phyloP scores from a whole-genome alignment of 441 rosid genomes.

The Pelargonium australe region DNA sequence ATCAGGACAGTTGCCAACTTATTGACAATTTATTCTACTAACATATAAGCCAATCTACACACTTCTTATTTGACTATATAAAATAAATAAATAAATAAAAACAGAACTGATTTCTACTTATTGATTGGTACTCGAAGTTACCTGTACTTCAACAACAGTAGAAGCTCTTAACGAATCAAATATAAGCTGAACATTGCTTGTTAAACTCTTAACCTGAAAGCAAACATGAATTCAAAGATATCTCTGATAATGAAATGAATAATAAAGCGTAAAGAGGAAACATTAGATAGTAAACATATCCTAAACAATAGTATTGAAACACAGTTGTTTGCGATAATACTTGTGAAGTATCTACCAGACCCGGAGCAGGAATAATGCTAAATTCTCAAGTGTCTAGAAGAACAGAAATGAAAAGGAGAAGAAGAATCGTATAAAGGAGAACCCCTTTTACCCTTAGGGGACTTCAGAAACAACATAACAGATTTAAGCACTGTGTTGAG shows the following conservation, averaged over 20 bases:
- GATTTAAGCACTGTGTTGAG: background rate
- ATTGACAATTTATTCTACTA: background rate
- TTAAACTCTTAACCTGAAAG: slow-evolving; percentile 30
- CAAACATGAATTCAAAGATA: slow-evolving; percentile 13
- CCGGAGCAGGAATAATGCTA: background rate
- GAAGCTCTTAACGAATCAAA: slow-evolving; percentile 30
- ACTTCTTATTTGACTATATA: too few species aligned
- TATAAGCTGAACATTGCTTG: slow-evolving; percentile 22
- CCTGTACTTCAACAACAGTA: slow-evolving; percentile 33
- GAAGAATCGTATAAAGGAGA: background rate
- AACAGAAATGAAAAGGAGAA: background rate
- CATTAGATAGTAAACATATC: background rate
- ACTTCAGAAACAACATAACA: background rate
- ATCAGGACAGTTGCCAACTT: background rate
- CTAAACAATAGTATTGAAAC: background rate
- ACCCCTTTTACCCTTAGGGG: background rate
- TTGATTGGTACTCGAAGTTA: slow-evolving; percentile 1
- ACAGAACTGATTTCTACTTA: background rate
- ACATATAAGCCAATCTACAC: background rate
- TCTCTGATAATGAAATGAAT: background rate
- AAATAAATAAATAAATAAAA: background rate
- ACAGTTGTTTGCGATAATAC: background rate
- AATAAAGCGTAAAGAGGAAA: background rate
- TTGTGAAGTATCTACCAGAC: background rate
- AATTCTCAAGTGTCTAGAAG: background rate